These are phyloP conservation scores for Botrytis deweyae DNA, from an alignment of 2,329 filamentous ascomycete genomes.

Conservation along the genomic window DNA sequence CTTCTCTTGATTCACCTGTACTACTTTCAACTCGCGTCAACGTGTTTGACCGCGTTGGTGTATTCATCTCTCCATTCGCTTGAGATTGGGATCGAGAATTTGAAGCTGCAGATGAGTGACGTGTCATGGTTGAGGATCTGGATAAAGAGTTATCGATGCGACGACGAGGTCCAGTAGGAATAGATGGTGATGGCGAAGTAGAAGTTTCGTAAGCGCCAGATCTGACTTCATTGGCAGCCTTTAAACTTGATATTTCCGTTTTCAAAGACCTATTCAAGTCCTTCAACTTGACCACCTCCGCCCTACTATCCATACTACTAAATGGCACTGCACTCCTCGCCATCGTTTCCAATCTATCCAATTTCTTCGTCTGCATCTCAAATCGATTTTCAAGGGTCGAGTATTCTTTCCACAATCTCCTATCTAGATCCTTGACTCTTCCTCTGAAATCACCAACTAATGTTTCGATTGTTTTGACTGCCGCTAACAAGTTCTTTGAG, in stretches of 20 bases:
- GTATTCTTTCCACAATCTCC: slow-evolving; percentile 88
- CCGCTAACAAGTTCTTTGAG: slow-evolving; percentile 82
- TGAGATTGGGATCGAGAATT: slow-evolving; percentile 14
- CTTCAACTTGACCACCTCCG: slow-evolving; percentile 60
- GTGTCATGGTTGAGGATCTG: slow-evolving; percentile 47
- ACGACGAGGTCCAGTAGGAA: slow-evolving; percentile 39
- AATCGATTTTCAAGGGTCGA: slow-evolving; percentile 79
- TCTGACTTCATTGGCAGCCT: slow-evolving; percentile 50
- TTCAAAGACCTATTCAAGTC: slow-evolving; percentile 63
- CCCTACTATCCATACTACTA: slow-evolving; percentile 31
- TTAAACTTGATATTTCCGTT: slow-evolving; percentile 68
- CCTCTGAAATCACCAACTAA: slow-evolving; percentile 75
- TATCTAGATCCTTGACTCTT: slow-evolving; percentile 81
- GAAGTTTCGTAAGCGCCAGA: slow-evolving; percentile 41
- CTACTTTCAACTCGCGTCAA: slow-evolving; percentile 22
- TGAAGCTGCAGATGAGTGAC: slow-evolving; percentile 54
- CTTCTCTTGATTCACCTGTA: slow-evolving; percentile 29
- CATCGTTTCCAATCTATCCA: slow-evolving; percentile 82
- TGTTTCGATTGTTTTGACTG: slow-evolving; percentile 82
- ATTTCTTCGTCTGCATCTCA: slow-evolving; percentile 75
- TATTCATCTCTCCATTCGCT: neutral
- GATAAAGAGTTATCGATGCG: slow-evolving; percentile 29
- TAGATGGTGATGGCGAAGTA: slow-evolving; percentile 40
- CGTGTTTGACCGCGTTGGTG: neutral
- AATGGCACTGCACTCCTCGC: slow-evolving; percentile 63